Base-by-base conservation (phyloP, 164 flowering plant genomes). In the Vitis riparia region DNA sequence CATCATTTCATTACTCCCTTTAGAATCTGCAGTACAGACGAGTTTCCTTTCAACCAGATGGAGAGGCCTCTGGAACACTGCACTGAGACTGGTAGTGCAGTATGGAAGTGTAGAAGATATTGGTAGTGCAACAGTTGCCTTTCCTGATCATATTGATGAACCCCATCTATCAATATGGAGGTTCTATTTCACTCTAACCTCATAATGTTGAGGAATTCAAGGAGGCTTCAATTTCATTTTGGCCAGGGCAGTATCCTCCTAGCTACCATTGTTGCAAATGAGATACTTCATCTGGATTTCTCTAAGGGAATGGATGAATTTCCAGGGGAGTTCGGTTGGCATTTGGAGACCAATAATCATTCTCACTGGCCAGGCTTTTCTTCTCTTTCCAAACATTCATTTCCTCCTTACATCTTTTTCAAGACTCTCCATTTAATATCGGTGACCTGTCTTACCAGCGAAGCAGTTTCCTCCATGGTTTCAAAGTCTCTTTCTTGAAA, bases 1-100 rank as follows among this genome's bases (percentile, higher is more conserved):
- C 16, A 57, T 68, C 17, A 58, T 58, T 59, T 17, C 63, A 9
- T 44, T 17, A 5, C 62, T 59, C 53, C 63, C 71, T 19, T 58
- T 68, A 49, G 53, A 48, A 47, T 57, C 19, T 44, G 52, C 71
- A 1, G 19, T 13, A 1, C 55, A 58, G 48, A 68, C 71, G 11
- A 68, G 19, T 56, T 11, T 57, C 11, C 63, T 68, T 49, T 68
- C 63, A 2, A 58, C 11, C 2, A 5, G 44, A 8, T 68, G 70
- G 70, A 68, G 32, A 47, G 16, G 23, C 0, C 63, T 68, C 11
- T 58, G 70, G 70, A 68, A 19, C 7, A 56, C 16, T 12, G 2
- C 27, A 23, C 27, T 23, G 27, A 23, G 27, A 23, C 27, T 23
- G 27, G 27, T 23, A 1, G 27, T 23, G 27, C 27, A 23, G 0